Conservation (phyloP, 1,139 yeast genomes). For the Lodderomyces margitis region DNA sequence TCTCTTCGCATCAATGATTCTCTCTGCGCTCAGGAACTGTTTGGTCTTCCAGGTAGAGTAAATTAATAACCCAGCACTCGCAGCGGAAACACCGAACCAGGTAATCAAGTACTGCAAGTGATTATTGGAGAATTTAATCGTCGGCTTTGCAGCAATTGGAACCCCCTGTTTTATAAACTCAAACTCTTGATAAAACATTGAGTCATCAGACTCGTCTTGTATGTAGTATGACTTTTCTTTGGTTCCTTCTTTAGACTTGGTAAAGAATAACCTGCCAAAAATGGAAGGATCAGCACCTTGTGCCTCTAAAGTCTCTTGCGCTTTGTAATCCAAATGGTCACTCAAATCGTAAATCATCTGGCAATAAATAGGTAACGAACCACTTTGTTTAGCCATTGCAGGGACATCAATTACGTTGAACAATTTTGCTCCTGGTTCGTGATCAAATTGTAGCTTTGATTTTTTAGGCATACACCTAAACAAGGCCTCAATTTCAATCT, state of each 20-base stretch:
- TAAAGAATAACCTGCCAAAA: constrained; percentile 13
- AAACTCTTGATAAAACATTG: constrained; percentile 43
- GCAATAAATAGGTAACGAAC: constrained; percentile 69
- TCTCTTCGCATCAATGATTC: constrained; percentile 41
- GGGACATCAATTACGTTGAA: constrained; percentile 75
- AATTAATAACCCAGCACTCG: constrained; percentile 62
- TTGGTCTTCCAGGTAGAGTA: constrained; percentile 33
- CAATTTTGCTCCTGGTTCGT: constrained; percentile 59
- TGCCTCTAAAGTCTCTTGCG: constrained; percentile 14
- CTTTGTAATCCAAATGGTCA: constrained; percentile 57
- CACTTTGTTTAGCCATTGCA: constrained; percentile 72
- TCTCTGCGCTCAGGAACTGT: constrained; percentile 38
- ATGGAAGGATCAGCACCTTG: constrained; percentile 12
- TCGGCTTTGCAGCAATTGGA: constrained; percentile 82
- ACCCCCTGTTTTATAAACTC: constrained; percentile 75
- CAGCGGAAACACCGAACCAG: constrained; percentile 85
- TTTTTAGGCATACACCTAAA: constrained; percentile 70
- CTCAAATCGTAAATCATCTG: constrained; percentile 69
- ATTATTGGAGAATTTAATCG: constrained; percentile 78
- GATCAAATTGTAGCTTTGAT: constrained; percentile 75
- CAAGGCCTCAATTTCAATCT: constrained; percentile 69
- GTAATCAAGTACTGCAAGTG: constrained; percentile 91
- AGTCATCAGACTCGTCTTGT: constrained; percentile 26
- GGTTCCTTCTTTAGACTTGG: background rate
- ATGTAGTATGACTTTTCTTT: constrained; percentile 15